Conservation (phyloP, 352 stramenopile species). For the Phytophthora podocarpi region DNA sequence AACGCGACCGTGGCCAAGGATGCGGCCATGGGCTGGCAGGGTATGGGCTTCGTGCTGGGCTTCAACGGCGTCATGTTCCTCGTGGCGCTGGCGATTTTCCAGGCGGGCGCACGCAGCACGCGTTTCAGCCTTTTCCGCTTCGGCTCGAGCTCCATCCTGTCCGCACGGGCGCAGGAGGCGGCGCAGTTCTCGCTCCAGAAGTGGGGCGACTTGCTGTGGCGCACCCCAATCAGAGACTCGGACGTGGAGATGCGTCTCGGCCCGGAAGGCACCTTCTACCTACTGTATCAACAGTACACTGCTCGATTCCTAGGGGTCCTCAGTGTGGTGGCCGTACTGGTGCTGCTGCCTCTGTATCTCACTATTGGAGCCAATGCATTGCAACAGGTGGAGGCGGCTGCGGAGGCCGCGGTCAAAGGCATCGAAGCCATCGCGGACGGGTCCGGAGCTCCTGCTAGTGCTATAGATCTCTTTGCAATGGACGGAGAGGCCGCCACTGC, state of each 20-base stretch:
- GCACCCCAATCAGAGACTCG: conserved; percentile 71
- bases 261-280: conserved; percentile 83
- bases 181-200: conserved; percentile 63
- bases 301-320: conserved; percentile 64
- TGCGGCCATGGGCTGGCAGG: conserved; percentile 79
- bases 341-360: conserved; percentile 79
- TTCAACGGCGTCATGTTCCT: conserved; percentile 78
- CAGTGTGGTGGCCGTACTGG: conserved; percentile 65
- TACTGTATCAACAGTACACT: conserved; percentile 85
- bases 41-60: conserved; percentile 74
- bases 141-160: conserved; percentile 52
- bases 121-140: conserved; percentile 82
- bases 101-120: conserved; percentile 62
- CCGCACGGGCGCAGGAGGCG: conserved; percentile 30
- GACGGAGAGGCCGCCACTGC: conserved; percentile 1
- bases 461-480: conserved; percentile 16
- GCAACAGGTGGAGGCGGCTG: conserved; percentile 31
- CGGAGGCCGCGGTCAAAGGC: conserved; percentile 28
- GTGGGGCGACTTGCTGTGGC: conserved; percentile 73
- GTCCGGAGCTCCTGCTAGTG: neutral
- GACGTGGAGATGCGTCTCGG: conserved; percentile 68
- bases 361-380: conserved; percentile 51
- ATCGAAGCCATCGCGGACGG: conserved; percentile 32
- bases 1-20: conserved; percentile 77
- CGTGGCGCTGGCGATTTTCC: conserved; percentile 69